Conservation (phyloP, 805 yeast species). For the Saccharomycopsis fodiens region DNA sequence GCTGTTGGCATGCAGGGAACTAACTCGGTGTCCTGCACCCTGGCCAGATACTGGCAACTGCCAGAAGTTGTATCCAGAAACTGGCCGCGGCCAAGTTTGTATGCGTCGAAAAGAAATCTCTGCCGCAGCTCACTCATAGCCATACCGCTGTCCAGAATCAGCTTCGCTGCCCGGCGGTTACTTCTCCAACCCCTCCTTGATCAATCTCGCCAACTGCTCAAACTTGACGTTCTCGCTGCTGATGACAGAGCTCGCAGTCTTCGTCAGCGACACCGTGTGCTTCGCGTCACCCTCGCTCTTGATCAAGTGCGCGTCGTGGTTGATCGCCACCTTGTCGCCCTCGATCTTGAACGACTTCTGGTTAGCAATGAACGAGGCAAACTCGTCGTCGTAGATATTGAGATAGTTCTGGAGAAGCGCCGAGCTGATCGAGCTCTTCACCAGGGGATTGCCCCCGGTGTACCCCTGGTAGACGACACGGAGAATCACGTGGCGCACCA, state of each 20-base stretch:
- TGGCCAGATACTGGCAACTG: too few species aligned
- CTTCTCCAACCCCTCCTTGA: conserved; percentile 13
- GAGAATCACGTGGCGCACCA: conserved; percentile 13
- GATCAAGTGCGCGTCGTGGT: conserved; percentile 13
- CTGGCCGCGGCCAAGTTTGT: neutral
- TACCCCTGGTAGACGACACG: conserved; percentile 17
- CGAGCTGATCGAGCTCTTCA: conserved; percentile 13
- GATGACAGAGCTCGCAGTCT: conserved; percentile 13
- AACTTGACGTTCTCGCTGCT: conserved; percentile 18
- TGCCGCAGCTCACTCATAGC: too few species aligned
- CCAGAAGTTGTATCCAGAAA: neutral
- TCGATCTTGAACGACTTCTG: conserved; percentile 10
- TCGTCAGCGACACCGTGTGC: conserved; percentile 4
- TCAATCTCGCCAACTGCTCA: conserved; percentile 20
- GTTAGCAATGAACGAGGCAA: conserved; percentile 4
- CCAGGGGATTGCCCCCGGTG: conserved; percentile 11
- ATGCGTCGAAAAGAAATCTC: neutral
- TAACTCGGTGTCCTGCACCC: too few species aligned
- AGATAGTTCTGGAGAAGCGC: conserved; percentile 16
- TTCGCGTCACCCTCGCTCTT: conserved; percentile 1
- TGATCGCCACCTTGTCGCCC: conserved; percentile 14
- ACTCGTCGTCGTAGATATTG: conserved; percentile 19
- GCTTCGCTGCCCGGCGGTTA: too few species aligned
- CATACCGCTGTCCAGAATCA: too few species aligned
- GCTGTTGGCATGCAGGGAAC: too few species aligned